Evolutionary conservation across 208 protist genomes (phyloP), one percentile per base, ranked within the genome.

Genomic region (Trypanosoma brucei): DNA sequence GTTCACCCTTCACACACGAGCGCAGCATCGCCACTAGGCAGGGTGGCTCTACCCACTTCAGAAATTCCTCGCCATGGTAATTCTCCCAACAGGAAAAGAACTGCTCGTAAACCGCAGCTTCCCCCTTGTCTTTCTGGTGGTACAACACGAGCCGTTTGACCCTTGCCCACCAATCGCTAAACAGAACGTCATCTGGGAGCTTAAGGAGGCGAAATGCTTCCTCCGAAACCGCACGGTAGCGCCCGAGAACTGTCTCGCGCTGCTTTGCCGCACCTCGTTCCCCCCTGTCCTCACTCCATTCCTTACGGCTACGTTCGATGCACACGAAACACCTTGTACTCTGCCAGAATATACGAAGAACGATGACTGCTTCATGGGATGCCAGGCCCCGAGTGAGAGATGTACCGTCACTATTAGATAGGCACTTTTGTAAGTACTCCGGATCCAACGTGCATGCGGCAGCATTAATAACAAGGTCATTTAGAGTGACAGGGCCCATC

Each of bases 281-380:
- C 34, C 5, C n/a, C 38, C 14, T 40, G 3, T 48, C 56, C 40
- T 34, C 61, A 42, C 49, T 46, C 5, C 33, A 9, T 36, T 14
- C 30, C 9, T 40, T 22, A 22, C 31, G 14, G 40, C 35, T 0
- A 44, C 39, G 61, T 34, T 57, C 46, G 14, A 58, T 22, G 33
- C 22, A 30, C 34, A 73, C 36, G 54, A 59, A 73, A 50, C 59
- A 67, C 14, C 55, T 64, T 14, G 61, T 73, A 37, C 68, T 73
- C 37, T 73, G 68, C 68, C 60, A 73, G 59, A 65, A 73, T 42
- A 73, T 73, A 36, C 68, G 61, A 39, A 73, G 54, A 3, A 57
- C 44, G 38, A 53, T 14, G 2, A 59, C 35, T 36, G 48, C 31
- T 14, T n/a, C 46, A 62, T 42, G n/a, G 2, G 56, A 67, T 38